Evolutionary conservation across 164 flowering plant species (phyloP).

Genomic region (Magnolia sinica): DNA sequence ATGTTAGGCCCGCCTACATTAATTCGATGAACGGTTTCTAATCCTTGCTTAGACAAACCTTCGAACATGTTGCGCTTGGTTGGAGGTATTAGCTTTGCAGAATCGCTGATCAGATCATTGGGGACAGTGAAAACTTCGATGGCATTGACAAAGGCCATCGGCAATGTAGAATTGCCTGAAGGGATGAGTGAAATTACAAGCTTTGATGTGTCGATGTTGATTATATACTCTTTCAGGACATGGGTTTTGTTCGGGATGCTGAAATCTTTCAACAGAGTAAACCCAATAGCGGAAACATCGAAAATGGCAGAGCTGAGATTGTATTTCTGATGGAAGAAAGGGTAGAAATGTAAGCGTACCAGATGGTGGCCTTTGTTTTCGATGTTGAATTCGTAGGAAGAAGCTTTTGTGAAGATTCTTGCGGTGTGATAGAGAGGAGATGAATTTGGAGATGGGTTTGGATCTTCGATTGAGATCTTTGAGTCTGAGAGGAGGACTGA

Average conservation of each 20-base stretch:
- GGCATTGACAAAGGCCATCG: constrained; percentile 67
- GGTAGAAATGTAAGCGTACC: constrained; percentile 26
- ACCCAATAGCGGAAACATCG: constrained; percentile 17
- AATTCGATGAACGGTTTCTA: constrained; percentile 61
- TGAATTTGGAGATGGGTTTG: neutral
- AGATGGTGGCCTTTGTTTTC: constrained; percentile 12
- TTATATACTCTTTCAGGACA: constrained; percentile 51
- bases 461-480: neutral
- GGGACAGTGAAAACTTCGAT: constrained; percentile 84
- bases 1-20: constrained; percentile 72
- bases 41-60: constrained; percentile 31
- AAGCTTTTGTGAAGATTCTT: constrained; percentile 5
- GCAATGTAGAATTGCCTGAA: constrained; percentile 31
- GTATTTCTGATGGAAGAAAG: constrained; percentile 15
- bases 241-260: constrained; percentile 1
- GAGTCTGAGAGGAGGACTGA: constrained; percentile 2
- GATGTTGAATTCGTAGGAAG: constrained; percentile 9
- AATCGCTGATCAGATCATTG: constrained; percentile 39
- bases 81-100: constrained; percentile 26
- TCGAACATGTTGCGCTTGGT: constrained; percentile 26
- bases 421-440: constrained; percentile 9
- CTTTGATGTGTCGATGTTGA: constrained; percentile 28
- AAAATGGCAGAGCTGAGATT: constrained; percentile 16
- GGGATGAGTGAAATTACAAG: constrained; percentile 42
- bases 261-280: constrained; percentile 11